Evolutionary conservation across 2,329 filamentous ascomycete species (phyloP), one percentile per base, ranked within the genome.

Genomic region (Aureobasidium sp.): DNA sequence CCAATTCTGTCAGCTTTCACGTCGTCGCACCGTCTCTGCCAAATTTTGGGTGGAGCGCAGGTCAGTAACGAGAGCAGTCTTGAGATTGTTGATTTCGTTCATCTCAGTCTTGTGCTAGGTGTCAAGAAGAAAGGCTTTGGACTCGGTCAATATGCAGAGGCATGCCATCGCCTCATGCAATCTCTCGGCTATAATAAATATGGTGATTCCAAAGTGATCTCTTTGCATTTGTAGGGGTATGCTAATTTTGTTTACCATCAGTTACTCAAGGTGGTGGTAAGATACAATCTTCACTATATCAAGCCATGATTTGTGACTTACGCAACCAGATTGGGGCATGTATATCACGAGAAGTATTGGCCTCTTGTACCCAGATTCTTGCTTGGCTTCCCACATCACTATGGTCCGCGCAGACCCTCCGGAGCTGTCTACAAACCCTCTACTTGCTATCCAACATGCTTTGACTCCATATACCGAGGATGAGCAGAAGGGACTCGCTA

Each of bases 81-180:
- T 45, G 13, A 27, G 7, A 3, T n/a, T 10, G 13, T 48, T 9
- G 7, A 32, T 27, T 8, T n/a, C 29, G 34, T 36, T n/a, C n/a
- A 25, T 25, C 42, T 58, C 21, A 58, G 39, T 42, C 32, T 9
- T 21, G 16, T 32, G 6, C 27, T 77, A 29, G 75, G 73, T 3
- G 72, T 80, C 16, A 74, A 73, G 55, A 77, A 83, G 71, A 76
- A 75, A 61, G 84, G 85, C 0, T 88, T 88, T 63, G 79, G 77
- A 3, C 67, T 83, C 16, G 75, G 77, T 25, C 82, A 87, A 65
- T 86, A 87, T 66, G 84, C 85, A 3, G 84, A 90, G 70, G 79
- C 80, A 0, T 76, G 83, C 65, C 83, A 91, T 70, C 85, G 84
- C 61, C 74, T 91, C 9, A 91, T 91, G 88, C 73, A 82, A 7